Conservation (phyloP, 345 rosid species). For the Luvunga scandens region DNA sequence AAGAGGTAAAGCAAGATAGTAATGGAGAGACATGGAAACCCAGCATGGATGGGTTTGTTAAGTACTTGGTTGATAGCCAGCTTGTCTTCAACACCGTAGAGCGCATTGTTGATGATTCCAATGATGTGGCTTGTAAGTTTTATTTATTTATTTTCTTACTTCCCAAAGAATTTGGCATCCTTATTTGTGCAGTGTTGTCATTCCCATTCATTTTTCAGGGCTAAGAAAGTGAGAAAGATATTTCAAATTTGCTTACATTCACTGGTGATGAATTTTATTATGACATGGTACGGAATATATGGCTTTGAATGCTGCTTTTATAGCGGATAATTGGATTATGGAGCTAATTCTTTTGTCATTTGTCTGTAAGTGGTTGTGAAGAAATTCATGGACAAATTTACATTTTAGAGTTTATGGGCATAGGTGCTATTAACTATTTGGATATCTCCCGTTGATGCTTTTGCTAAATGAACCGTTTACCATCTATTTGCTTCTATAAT, state of each 20-base stretch:
- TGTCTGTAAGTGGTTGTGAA: not conserved
- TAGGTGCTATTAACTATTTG: not conserved
- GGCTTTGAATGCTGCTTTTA: not conserved
- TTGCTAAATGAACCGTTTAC: not conserved
- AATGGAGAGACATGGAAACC: slow-evolving; percentile 56
- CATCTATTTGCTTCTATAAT: slow-evolving; percentile 4
- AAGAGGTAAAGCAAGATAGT: slow-evolving; percentile 14
- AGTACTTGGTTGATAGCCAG: slow-evolving; percentile 71
- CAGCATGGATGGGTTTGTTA: slow-evolving; percentile 61
- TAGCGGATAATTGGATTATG: not conserved
- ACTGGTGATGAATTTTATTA: not conserved
- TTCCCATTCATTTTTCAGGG: not conserved
- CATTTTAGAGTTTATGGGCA: not conserved
- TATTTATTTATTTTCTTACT: not conserved
- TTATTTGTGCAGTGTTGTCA: not conserved
- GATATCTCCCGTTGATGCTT: not conserved
- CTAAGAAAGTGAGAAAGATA: not conserved
- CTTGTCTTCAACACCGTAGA: slow-evolving; percentile 75
- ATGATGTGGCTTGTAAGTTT: slow-evolving; percentile 78
- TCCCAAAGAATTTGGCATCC: not conserved
- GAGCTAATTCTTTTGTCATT: not conserved
- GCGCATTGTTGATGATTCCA: slow-evolving; percentile 69
- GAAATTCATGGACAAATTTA: not conserved
- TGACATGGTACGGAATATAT: not conserved
- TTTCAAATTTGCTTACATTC: not conserved